Base-by-base conservation (phyloP, 352 stramenopile species). In the Phytophthora kernoviae region DNA sequence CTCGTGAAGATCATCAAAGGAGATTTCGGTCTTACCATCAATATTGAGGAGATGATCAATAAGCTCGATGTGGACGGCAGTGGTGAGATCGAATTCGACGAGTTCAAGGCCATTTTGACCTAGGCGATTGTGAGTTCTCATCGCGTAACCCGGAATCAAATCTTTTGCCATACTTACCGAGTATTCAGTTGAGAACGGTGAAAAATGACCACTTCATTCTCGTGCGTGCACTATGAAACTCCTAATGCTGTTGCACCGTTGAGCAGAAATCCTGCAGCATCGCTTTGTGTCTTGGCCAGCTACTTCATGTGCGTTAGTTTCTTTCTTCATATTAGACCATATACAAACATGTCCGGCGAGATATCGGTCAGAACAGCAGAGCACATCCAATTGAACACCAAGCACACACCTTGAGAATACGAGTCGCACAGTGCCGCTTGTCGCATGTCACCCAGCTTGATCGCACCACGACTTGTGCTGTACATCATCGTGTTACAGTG, bases 31-130 rank as follows among this genome's bases (percentile, higher is more conserved):
- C 73, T 98, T 18, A 98, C 93, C 15, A 98, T 98, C 79, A 97
- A 99, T 70, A 98, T 99, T 21, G 93, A 98, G 68, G 91, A 98
- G 48, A 94, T 99, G 74, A 98, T 98, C 64, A 97, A 98, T 72
- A 98, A 97, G 53, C 92, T 98, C 32, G 96, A 99, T 64, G 90
- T 94, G 40, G 92, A 98, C 62, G 88, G 91, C 30, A 97, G 81
- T 30, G 96, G 96, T 26, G 92, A 98, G 73, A 98, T 98, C 52
- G 94, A 98, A 58, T 98, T 98, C 65, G 89, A 98, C 46, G 96
- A 98, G 70, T 98, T 98, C 75, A 98, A 97, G 68, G 84, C 90
- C 44, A 94, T 94, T 46, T 65, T 92, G 48, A 94, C 85, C 3
- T 94, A 49, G 24, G 6, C 6, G 24, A 30, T 6, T 30, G n/a